Evolutionary conservation across 768 basidiomycete species (phyloP).

Genomic region (Leccinellum luteum): DNA sequence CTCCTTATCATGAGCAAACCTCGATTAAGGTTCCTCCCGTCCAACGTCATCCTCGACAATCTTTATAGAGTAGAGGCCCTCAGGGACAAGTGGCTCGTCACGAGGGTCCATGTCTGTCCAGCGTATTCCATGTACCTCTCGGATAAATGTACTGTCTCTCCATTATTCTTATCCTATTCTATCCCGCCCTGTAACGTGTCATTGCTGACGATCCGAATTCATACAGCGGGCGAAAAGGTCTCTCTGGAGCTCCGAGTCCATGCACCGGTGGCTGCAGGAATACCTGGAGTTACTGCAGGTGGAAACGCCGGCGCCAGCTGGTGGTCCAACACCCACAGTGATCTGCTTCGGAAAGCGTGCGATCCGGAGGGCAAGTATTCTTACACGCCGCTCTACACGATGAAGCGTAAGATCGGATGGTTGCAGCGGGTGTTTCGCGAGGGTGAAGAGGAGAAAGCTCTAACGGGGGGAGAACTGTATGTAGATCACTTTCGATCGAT

Average conservation of each 20-base stretch:
- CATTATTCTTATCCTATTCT: not conserved
- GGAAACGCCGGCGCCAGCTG: constrained; percentile 15
- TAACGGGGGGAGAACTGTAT: constrained; percentile 15
- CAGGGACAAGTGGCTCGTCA: constrained; percentile 34
- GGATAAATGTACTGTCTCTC: constrained; percentile 16
- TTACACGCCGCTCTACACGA: constrained; percentile 27
- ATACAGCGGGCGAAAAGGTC: constrained; percentile 23
- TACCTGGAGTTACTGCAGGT: constrained; percentile 10
- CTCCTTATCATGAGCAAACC: constrained; percentile 35
- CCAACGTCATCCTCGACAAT: constrained; percentile 19
- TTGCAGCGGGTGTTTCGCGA: constrained; percentile 9
- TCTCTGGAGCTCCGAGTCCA: constrained; percentile 21
- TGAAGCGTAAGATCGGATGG: constrained; percentile 16
- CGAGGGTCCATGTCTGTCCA: constrained; percentile 30
- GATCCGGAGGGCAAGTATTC: constrained; percentile 20
- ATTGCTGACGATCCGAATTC: not conserved
- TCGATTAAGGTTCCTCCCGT: constrained; percentile 20
- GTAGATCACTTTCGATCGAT: constrained; percentile 3
- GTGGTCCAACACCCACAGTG: constrained; percentile 20
- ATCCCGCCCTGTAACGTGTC: not conserved
- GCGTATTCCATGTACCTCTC: constrained; percentile 35
- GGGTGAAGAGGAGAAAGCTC: not conserved
- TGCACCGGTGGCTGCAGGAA: constrained; percentile 10
- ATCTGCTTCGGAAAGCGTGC: constrained; percentile 22
- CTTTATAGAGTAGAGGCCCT: constrained; percentile 26